Conservation (phyloP, 306 rosid species). For the Mucuna pruriens region DNA sequence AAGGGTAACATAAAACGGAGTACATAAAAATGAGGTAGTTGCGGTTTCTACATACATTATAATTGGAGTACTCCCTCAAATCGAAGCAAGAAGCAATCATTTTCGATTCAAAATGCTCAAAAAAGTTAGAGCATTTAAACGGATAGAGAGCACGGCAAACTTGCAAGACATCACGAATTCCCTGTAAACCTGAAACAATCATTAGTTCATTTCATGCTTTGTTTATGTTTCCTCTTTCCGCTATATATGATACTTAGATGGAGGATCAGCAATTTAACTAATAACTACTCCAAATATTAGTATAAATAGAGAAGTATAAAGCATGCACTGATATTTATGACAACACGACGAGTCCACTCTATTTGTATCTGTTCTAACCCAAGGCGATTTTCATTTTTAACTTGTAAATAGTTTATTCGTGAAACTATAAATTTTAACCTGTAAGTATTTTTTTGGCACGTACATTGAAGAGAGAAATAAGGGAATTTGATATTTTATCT, state of each 20-base stretch:
- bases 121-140: slow-evolving; percentile 27
- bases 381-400: not conserved
- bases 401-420: not conserved
- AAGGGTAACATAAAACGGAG: slow-evolving; percentile 19
- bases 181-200: slow-evolving; percentile 23
- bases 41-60: not conserved
- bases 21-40: not conserved
- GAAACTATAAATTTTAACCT: not conserved
- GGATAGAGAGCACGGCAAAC: not conserved
- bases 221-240: not conserved
- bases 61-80: slow-evolving; percentile 7
- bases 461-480: not conserved
- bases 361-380: not conserved
- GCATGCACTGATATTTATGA: not conserved
- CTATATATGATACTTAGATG: not conserved
- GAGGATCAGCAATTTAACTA: not conserved
- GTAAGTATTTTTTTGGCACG: not conserved
- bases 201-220: slow-evolving; percentile 36
- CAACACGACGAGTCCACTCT: not conserved
- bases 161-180: not conserved
- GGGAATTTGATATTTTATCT: not conserved
- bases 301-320: not conserved
- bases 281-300: not conserved
- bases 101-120: slow-evolving; percentile 15
- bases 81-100: slow-evolving; percentile 38